These are phyloP conservation scores for Limtongia smithiae DNA, from an alignment of 805 yeast genomes.

Conservation along the genomic window DNA sequence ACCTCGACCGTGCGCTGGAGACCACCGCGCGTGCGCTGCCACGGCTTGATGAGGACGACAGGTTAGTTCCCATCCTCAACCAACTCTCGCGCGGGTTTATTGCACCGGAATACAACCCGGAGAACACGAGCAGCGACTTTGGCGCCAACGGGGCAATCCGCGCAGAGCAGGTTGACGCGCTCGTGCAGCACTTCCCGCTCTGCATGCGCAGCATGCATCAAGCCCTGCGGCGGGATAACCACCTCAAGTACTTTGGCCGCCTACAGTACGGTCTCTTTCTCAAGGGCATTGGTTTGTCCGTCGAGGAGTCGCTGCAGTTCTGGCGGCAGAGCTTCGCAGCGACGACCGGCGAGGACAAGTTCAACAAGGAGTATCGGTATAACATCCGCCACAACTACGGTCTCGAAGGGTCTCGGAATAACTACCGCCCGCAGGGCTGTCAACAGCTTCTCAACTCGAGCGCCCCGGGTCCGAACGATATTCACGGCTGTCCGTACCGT, in stretches of 20 bases:
- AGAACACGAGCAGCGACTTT: conserved; percentile 14
- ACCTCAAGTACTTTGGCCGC: conserved; percentile 78
- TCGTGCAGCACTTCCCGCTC: conserved; percentile 70
- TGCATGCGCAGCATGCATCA: conserved; percentile 69
- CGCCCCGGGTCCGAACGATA: conserved; percentile 57
- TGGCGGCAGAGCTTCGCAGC: conserved; percentile 74
- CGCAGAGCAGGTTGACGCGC: conserved; percentile 55
- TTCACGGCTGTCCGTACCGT: conserved; percentile 92
- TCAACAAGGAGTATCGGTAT: conserved; percentile 84
- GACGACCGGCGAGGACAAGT: conserved; percentile 61
- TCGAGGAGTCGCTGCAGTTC: conserved; percentile 83
- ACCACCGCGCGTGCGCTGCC: conserved; percentile 75
- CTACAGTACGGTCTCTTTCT: conserved; percentile 80
- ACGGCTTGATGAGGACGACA: conserved; percentile 83
- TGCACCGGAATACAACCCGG: conserved; percentile 45
- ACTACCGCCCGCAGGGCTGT: conserved; percentile 85
- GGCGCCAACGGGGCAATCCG: conserved; percentile 51
- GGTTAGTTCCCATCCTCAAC: conserved; percentile 77
- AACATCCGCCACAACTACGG: conserved; percentile 89
- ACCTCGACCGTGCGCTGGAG: conserved; percentile 51
- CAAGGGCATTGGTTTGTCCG: conserved; percentile 82
- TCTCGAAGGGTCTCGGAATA: conserved; percentile 81
- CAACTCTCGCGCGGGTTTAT: conserved; percentile 69
- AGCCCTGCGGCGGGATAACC: conserved; percentile 59
- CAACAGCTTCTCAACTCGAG: conserved; percentile 65